A percentile compares a stretch with the other conserved stretches of the same genome.
Evolutionary conservation across 73 alveolate genomes (phyloP).

Genomic region (Loxodes magnus): DNA sequence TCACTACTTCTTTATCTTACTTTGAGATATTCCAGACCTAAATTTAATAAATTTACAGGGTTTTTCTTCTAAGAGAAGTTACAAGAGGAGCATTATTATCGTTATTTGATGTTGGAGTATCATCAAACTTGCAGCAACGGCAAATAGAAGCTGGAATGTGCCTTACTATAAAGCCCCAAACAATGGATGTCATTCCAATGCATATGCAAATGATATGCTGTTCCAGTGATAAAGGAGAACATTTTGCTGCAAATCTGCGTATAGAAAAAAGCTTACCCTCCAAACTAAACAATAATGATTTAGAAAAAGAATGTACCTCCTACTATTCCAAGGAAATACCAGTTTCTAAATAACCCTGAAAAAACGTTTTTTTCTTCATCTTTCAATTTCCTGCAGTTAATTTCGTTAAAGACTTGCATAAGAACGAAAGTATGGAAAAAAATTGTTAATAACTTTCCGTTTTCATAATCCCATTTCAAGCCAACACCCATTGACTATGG

Average conservation of each 20-base stretch:
- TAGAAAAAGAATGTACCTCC: slow-evolving; percentile 57
- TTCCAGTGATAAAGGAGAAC: slow-evolving; percentile 43
- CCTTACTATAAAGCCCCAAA: no score
- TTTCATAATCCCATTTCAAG: no score
- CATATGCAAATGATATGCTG: slow-evolving; percentile 56
- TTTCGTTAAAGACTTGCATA: slow-evolving; percentile 82
- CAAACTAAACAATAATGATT: slow-evolving; percentile 50
- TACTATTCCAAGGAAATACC: slow-evolving; percentile 50
- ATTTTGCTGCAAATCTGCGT: slow-evolving; percentile 76
- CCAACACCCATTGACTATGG: no score
- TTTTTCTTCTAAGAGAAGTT: no score
- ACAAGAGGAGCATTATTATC: no score
- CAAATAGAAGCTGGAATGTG: no score
- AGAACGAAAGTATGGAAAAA: slow-evolving; percentile 78
- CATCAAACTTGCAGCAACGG: no score
- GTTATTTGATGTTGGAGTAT: no score
- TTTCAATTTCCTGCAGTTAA: slow-evolving; percentile 74
- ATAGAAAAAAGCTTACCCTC: slow-evolving; percentile 22
- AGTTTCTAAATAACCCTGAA: slow-evolving; percentile 70
- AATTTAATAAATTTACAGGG: no score
- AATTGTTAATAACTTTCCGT: slow-evolving; percentile 64
- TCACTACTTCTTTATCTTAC: no score
- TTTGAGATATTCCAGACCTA: no score
- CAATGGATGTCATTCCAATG: slow-evolving; percentile 42
- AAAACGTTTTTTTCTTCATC: slow-evolving; percentile 71